These are phyloP conservation scores for Gracilaria vermiculophylla DNA, from an alignment of 23 red algal genomes.

Conservation along the genomic window DNA sequence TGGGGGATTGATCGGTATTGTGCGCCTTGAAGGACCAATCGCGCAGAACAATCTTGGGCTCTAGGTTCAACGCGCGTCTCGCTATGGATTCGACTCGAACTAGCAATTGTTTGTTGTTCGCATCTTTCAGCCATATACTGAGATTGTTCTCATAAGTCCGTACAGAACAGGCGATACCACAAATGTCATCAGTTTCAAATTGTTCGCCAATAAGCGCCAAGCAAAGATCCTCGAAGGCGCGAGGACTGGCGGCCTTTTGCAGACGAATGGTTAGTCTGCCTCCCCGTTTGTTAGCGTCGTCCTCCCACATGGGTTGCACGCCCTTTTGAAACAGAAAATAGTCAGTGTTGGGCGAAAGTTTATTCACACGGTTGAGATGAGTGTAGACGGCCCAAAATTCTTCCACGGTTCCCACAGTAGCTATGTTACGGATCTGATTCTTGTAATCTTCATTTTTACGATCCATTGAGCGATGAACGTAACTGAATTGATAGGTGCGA, in stretches of 20 bases:
- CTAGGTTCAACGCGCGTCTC: constrained; percentile 31
- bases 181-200: constrained; percentile 60
- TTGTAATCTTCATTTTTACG: constrained; percentile 45
- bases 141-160: constrained; percentile 42
- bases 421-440: constrained; percentile 57
- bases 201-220: constrained; percentile 68
- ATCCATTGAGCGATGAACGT: constrained; percentile 56
- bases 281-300: constrained; percentile 58
- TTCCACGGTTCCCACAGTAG: constrained; percentile 60
- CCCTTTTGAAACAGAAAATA: constrained; percentile 72
- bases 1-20: constrained; percentile 15
- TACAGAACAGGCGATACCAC: constrained; percentile 50
- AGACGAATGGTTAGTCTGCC: constrained; percentile 61
- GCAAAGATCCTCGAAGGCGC: constrained; percentile 70
- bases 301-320: constrained; percentile 82
- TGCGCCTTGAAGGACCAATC: constrained; percentile 67
- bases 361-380: constrained; percentile 37
- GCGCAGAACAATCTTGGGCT: constrained; percentile 11
- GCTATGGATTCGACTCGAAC: constrained; percentile 29
- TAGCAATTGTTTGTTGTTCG: constrained; percentile 6
- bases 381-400: constrained; percentile 68
- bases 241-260: constrained; percentile 33
- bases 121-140: constrained; percentile 46
- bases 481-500: constrained; percentile 60
- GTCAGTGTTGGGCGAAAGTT: constrained; percentile 58